phyloP scores from a whole-genome alignment of 2,329 filamentous ascomycete genomes.

The Penicillium vulpinum region DNA sequence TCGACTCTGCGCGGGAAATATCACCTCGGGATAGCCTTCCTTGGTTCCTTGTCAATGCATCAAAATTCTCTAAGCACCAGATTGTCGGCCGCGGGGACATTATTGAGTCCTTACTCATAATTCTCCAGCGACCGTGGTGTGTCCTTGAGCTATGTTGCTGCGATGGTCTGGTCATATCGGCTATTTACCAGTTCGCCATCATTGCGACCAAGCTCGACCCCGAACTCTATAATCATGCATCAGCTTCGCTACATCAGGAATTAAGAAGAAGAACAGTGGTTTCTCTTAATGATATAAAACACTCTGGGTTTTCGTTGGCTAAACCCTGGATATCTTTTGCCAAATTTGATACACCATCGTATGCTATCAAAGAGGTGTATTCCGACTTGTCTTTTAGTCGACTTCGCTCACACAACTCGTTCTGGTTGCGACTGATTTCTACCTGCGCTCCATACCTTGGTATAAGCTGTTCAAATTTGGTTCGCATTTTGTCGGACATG shows the following conservation, averaged over 20 bases:
- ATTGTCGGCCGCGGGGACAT: background rate
- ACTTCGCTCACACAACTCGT: background rate
- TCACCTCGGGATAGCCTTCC: background rate
- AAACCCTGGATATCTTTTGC: background rate
- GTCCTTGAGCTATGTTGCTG: background rate
- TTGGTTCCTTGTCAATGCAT: constrained; percentile 1
- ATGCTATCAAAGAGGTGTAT: background rate
- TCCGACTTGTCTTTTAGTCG: background rate
- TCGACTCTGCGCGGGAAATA: background rate
- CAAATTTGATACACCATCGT: background rate
- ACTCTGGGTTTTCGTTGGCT: background rate
- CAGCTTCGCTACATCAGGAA: background rate
- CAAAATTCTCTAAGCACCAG: background rate
- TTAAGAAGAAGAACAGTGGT: background rate
- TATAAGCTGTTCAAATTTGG: background rate
- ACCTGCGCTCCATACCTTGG: background rate
- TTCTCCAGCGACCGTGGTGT: constrained; percentile 2
- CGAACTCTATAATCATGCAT: background rate
- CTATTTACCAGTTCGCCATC: background rate
- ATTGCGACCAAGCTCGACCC: background rate
- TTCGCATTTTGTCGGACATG: background rate
- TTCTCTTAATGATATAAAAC: background rate
- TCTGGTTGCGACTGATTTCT: background rate
- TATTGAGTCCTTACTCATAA: background rate
- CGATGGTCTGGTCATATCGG: background rate